Evolutionary conservation across 169 alveolate genomes (phyloP).

Genomic region (Amoebophrya sp.): DNA sequence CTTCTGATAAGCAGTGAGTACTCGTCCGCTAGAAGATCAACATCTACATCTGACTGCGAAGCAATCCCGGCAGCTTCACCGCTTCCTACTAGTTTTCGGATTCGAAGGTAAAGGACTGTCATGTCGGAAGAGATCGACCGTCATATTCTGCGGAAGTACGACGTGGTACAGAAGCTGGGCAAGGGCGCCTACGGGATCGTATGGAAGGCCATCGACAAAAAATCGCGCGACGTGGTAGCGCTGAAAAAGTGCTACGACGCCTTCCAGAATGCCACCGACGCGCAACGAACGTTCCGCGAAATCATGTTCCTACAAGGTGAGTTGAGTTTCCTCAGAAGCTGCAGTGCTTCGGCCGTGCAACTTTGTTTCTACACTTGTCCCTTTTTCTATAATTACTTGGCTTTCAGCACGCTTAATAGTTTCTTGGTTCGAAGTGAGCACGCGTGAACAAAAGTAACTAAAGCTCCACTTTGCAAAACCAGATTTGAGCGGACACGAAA

Average conservation of each 20-base stretch:
- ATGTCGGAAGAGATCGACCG: conserved; percentile 11
- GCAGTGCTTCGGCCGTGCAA: too few species aligned
- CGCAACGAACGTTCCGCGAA: conserved; percentile 98
- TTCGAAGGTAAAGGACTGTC: too few species aligned
- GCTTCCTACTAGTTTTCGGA: too few species aligned
- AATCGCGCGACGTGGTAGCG: conserved; percentile 81
- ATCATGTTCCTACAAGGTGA: conserved; percentile 86
- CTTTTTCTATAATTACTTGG: too few species aligned
- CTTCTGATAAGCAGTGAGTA: too few species aligned
- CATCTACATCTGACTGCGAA: too few species aligned
- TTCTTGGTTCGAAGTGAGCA: neutral
- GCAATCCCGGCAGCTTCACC: too few species aligned
- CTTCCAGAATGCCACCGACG: conserved; percentile 97
- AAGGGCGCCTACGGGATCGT: conserved; percentile 87
- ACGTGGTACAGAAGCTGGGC: conserved; percentile 26
- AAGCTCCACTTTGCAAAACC: too few species aligned
- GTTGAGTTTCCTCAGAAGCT: conserved; percentile 81
- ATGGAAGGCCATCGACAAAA: conserved; percentile 48
- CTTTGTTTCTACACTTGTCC: too few species aligned
- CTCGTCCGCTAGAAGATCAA: too few species aligned
- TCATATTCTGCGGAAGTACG: conserved; percentile 30
- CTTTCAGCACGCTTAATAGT: neutral
- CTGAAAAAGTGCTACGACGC: conserved; percentile 98
- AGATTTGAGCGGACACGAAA: conserved; percentile 85
- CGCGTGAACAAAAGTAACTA: neutral